These are phyloP conservation scores for Fusarium ambrosium DNA, from an alignment of 2,329 filamentous ascomycete genomes.

Conservation along the genomic window DNA sequence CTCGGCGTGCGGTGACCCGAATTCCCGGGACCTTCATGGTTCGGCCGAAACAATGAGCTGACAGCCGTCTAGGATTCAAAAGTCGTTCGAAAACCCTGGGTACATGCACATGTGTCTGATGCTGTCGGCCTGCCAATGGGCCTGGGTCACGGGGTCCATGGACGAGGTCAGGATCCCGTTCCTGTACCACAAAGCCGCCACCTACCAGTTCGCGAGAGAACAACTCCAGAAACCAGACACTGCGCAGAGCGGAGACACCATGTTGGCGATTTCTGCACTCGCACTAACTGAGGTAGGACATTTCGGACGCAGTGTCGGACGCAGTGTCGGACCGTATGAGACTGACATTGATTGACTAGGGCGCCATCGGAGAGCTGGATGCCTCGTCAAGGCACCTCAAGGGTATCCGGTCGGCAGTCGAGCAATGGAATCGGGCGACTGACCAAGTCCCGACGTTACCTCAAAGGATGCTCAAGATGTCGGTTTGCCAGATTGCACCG, in stretches of 20 bases:
- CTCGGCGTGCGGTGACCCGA: slow-evolving; percentile 45
- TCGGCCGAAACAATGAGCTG: slow-evolving; percentile 18
- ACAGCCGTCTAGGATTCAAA: slow-evolving; percentile 53
- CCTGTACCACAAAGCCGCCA: slow-evolving; percentile 61
- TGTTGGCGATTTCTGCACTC: slow-evolving; percentile 59
- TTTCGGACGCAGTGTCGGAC: slow-evolving; percentile 2
- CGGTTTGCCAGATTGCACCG: slow-evolving; percentile 12
- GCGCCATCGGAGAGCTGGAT: slow-evolving; percentile 58
- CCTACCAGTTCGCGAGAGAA: slow-evolving; percentile 61
- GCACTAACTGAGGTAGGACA: slow-evolving; percentile 58
- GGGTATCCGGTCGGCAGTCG: slow-evolving; percentile 52
- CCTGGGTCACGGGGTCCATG: slow-evolving; percentile 60
- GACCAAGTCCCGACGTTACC: slow-evolving; percentile 50
- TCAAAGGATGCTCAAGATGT: slow-evolving; percentile 57
- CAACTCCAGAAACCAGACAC: slow-evolving; percentile 56
- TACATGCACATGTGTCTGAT: slow-evolving; percentile 62
- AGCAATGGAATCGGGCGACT: slow-evolving; percentile 35
- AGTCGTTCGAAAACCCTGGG: slow-evolving; percentile 59
- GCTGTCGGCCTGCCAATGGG: slow-evolving; percentile 61
- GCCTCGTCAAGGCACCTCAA: slow-evolving; percentile 59
- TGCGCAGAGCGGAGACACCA: slow-evolving; percentile 57
- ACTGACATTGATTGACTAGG: slow-evolving; percentile 47
- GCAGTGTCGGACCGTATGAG: background rate
- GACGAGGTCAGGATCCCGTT: slow-evolving; percentile 61
- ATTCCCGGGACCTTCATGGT: slow-evolving; percentile 1